Conservation (phyloP, 2,329 filamentous ascomycete species). For the Fusarium poae region DNA sequence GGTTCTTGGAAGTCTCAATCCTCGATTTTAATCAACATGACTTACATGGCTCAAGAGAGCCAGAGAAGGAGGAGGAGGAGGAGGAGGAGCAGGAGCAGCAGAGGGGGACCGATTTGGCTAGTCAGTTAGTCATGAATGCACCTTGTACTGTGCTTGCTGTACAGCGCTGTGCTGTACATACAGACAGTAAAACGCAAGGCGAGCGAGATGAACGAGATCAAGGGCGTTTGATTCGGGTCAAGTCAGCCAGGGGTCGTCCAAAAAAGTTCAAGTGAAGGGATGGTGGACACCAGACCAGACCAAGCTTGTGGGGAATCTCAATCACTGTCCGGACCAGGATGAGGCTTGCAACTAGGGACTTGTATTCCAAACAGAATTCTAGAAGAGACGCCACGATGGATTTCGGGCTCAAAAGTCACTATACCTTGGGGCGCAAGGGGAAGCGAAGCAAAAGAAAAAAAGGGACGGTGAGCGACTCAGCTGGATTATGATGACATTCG, state of each 20-base stretch:
- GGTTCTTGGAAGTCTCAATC: conserved; percentile 3
- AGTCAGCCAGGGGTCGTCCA: conserved; percentile 35
- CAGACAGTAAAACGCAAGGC: conserved; percentile 36
- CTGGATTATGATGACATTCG: conserved; percentile 37
- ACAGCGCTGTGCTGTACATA: conserved; percentile 5
- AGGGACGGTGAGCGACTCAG: conserved; percentile 40
- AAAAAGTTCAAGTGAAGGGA: conserved; percentile 34
- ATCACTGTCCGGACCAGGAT: conserved; percentile 38
- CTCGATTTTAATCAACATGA: conserved; percentile 3
- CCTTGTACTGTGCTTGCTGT: conserved; percentile 8
- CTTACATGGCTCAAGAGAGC: conserved; percentile 10
- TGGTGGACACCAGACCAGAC: conserved; percentile 27
- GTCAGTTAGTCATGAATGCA: conserved; percentile 1
- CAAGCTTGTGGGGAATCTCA: conserved; percentile 45
- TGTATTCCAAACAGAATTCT: conserved; percentile 49
- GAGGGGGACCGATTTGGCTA: background rate
- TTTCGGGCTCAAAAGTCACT: conserved; percentile 25
- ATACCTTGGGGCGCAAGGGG: conserved; percentile 30
- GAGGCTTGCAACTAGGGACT: conserved; percentile 39
- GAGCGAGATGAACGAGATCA: conserved; percentile 45
- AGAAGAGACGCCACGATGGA: conserved; percentile 45
- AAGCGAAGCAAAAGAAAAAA: conserved; percentile 25
- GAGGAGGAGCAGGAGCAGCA: background rate
- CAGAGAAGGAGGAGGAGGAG: conserved; percentile 6
- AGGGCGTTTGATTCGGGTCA: conserved; percentile 44